Evolutionary conservation across 1,284 basidiomycete species (phyloP).

Genomic region (Cryptococcus floricola): DNA sequence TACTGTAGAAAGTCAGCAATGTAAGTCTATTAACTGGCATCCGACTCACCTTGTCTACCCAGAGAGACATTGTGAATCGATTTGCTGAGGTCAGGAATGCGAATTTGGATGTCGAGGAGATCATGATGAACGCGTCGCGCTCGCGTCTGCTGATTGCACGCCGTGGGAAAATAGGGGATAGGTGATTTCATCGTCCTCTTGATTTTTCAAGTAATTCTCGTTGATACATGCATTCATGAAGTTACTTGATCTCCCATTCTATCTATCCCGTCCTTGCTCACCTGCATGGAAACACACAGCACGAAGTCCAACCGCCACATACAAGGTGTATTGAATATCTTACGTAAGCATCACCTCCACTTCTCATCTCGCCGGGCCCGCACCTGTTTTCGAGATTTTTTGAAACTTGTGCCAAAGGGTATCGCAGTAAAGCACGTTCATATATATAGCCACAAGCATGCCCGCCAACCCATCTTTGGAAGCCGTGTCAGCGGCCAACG

Average conservation of each 20-base stretch:
- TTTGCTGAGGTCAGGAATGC: background rate
- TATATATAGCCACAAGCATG: background rate
- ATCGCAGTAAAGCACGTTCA: background rate
- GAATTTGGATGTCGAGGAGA: background rate
- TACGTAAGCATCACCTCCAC: too few species aligned
- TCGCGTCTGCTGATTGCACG: background rate
- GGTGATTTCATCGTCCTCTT: too few species aligned
- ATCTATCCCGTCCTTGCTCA: too few species aligned
- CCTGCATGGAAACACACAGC: too few species aligned
- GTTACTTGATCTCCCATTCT: too few species aligned
- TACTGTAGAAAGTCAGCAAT: constrained; percentile 55
- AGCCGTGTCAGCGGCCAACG: constrained; percentile 16
- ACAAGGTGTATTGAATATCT: too few species aligned
- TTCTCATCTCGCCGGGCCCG: too few species aligned
- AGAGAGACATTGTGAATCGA: constrained; percentile 66
- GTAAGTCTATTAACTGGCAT: background rate
- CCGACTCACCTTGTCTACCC: constrained; percentile 71
- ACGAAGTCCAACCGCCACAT: too few species aligned
- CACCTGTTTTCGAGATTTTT: background rate
- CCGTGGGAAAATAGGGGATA: background rate
- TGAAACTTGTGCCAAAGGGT: background rate
- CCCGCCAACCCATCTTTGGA: constrained; percentile 8
- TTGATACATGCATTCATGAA: background rate
- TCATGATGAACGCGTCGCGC: too few species aligned
- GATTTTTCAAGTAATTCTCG: too few species aligned